A percentile compares a stretch with the other conserved stretches of the same genome.
Conservation (phyloP, 129 eudicot species). For the Erigeron canadensis region DNA sequence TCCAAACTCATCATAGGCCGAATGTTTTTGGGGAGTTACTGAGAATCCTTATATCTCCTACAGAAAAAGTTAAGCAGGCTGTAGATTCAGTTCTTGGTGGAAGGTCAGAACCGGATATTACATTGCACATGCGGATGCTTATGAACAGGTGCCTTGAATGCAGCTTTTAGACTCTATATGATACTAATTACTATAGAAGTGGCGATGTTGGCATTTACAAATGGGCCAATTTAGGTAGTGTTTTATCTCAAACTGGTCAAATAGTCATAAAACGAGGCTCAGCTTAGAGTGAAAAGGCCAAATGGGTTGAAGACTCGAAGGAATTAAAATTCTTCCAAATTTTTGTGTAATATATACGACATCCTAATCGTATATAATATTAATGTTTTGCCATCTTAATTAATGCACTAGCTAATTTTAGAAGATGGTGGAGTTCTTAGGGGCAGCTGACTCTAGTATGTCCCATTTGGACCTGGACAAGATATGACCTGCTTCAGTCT, state of each 20-base stretch:
- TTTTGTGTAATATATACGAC: too few relatives aligned
- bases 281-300: too few relatives aligned
- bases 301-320: too few relatives aligned
- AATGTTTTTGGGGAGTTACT: constrained; percentile 92
- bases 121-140: constrained; percentile 93
- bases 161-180: constrained; percentile 8
- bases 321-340: too few relatives aligned
- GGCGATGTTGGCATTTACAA: neutral
- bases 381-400: too few relatives aligned
- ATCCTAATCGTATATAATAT: too few relatives aligned
- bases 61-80: constrained; percentile 55
- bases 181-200: neutral
- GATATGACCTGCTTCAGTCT: neutral
- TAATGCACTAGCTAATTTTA: too few relatives aligned
- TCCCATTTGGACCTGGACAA: neutral
- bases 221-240: neutral
- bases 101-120: constrained; percentile 76
- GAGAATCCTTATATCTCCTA: constrained; percentile 74
- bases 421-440: too few relatives aligned
- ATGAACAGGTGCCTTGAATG: constrained; percentile 63
- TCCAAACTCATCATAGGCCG: constrained; percentile 59
- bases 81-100: constrained; percentile 64
- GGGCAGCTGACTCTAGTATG: too few relatives aligned
- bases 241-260: too few relatives aligned
- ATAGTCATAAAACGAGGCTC: too few relatives aligned